A percentile compares a stretch with the other conserved stretches of the same genome.
Conservation (phyloP, 352 stramenopile genomes). For the Pythium coloratum region DNA sequence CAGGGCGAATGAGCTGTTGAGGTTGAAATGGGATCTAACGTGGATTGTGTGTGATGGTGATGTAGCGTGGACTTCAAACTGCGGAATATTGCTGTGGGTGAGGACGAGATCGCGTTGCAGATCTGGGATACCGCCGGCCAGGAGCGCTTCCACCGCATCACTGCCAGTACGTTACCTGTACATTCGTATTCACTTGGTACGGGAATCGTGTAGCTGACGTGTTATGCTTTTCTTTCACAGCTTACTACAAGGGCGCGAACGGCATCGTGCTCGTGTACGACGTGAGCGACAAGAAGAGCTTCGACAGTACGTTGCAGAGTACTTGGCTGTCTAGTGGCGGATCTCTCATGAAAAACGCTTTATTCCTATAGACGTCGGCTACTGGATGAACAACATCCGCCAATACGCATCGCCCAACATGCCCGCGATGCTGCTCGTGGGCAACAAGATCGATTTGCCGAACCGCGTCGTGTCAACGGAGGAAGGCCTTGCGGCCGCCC, state of each 20-base stretch:
- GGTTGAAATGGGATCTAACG: not conserved
- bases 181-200: not conserved
- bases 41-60: slow-evolving; percentile 6
- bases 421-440: slow-evolving; percentile 85
- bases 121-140: slow-evolving; percentile 96
- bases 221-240: slow-evolving; percentile 32
- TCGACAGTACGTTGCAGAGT: slow-evolving; percentile 80
- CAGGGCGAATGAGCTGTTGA: not conserved
- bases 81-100: slow-evolving; percentile 78
- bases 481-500: slow-evolving; percentile 76
- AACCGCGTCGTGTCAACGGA: slow-evolving; percentile 79
- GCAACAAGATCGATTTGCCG: slow-evolving; percentile 92
- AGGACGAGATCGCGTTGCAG: slow-evolving; percentile 89
- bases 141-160: slow-evolving; percentile 94
- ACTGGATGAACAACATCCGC: slow-evolving; percentile 96
- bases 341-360: not conserved
- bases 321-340: not conserved
- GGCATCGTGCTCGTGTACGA: slow-evolving; percentile 95
- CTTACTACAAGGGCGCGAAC: slow-evolving; percentile 94
- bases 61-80: slow-evolving; percentile 93
- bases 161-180: slow-evolving; percentile 64
- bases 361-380: slow-evolving; percentile 79
- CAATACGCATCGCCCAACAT: slow-evolving; percentile 79
- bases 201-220: not conserved
- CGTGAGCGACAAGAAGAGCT: slow-evolving; percentile 89